Evolutionary conservation across 495 filamentous ascomycete genomes (phyloP).

Genomic region (Pyrenula massariospora): DNA sequence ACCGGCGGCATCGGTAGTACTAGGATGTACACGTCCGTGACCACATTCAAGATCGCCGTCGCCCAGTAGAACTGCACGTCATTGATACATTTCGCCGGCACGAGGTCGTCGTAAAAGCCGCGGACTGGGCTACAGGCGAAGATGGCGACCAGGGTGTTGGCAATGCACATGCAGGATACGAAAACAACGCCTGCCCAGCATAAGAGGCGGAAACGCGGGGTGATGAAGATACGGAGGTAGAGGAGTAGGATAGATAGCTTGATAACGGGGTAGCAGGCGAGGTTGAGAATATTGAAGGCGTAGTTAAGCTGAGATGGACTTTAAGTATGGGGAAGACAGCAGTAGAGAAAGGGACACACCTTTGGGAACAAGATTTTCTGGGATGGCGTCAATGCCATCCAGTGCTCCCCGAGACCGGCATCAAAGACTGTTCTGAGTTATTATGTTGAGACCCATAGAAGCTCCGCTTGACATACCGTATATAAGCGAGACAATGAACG

Average conservation of each 20-base stretch:
- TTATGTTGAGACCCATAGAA: not conserved
- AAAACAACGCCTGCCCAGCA: constrained; percentile 21
- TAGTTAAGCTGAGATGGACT: not conserved
- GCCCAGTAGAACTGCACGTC: constrained; percentile 27
- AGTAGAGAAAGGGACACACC: not conserved
- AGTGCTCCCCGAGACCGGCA: not conserved
- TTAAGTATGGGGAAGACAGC: not conserved
- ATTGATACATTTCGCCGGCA: constrained; percentile 31
- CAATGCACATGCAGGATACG: constrained; percentile 23
- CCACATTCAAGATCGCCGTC: constrained; percentile 25
- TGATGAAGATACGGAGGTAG: constrained; percentile 26
- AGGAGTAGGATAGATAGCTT: constrained; percentile 29
- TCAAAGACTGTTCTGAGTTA: not conserved
- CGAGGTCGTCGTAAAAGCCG: constrained; percentile 22
- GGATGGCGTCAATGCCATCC: not conserved
- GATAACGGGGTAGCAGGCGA: constrained; percentile 7
- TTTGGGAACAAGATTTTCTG: not conserved
- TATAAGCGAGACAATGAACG: not conserved
- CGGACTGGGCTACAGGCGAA: constrained; percentile 33
- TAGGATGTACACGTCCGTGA: constrained; percentile 25
- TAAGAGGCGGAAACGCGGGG: constrained; percentile 12
- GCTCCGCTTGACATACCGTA: not conserved
- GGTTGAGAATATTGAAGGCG: not conserved
- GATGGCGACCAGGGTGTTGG: constrained; percentile 28
- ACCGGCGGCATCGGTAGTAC: constrained; percentile 32